Conservation (phyloP, 495 filamentous ascomycete genomes). For the Ramalina peruviana region DNA sequence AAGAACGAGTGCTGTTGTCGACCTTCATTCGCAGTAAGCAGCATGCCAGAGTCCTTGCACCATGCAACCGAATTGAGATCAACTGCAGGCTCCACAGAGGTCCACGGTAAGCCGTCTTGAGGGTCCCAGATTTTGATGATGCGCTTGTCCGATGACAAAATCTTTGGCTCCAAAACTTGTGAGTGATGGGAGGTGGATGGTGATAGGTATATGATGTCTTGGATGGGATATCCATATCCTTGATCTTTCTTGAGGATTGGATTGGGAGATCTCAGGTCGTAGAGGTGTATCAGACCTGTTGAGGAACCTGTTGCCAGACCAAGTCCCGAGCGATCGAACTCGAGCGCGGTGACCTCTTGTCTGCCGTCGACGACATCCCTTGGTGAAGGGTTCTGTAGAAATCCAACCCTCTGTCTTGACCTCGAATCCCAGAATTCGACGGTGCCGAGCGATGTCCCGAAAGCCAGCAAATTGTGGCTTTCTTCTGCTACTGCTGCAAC, state of each 20-base stretch:
- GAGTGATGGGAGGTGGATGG: conserved; percentile 50
- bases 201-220: conserved; percentile 75
- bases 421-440: conserved; percentile 94
- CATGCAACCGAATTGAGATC: conserved; percentile 88
- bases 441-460: conserved; percentile 89
- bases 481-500: conserved; percentile 77
- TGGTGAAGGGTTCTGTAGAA: conserved; percentile 41
- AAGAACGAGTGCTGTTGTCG: conserved; percentile 88
- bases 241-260: conserved; percentile 86
- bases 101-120: conserved; percentile 71
- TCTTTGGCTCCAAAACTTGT: conserved; percentile 59
- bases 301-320: conserved; percentile 80
- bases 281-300: conserved; percentile 77
- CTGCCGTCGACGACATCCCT: conserved; percentile 33
- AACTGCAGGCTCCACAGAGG: conserved; percentile 84
- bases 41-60: conserved; percentile 77
- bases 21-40: conserved; percentile 92
- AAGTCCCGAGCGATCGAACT: conserved; percentile 75
- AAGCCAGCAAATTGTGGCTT: conserved; percentile 81
- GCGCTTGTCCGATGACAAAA: conserved; percentile 81
- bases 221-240: conserved; percentile 88
- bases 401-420: conserved; percentile 64
- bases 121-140: conserved; percentile 97
- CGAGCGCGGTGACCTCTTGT: conserved; percentile 70
- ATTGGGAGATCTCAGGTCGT: conserved; percentile 79